These are phyloP conservation scores for Tanacetum coccineum DNA, from an alignment of 129 eudicot species.

Conservation along the genomic window DNA sequence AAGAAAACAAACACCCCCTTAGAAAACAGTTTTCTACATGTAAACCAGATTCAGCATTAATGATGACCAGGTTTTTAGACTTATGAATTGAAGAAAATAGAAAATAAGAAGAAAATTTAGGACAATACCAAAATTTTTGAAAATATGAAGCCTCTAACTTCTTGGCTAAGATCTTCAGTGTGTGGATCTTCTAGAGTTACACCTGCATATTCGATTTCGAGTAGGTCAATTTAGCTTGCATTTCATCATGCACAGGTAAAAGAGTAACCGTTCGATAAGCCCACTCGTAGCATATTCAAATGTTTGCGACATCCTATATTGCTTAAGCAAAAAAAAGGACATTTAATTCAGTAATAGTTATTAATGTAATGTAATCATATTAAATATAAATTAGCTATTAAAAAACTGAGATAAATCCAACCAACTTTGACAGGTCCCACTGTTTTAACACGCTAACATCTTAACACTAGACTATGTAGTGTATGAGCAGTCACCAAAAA, in stretches of 20 bases:
- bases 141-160: conserved; percentile 96
- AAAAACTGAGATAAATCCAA: neutral
- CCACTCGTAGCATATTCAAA: conserved; percentile 3
- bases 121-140: conserved; percentile 68
- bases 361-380: neutral
- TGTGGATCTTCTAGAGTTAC: conserved; percentile 96
- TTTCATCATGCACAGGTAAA: neutral
- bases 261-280: neutral
- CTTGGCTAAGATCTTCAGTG: conserved; percentile 97
- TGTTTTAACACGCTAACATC: neutral
- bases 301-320: neutral
- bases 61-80: neutral
- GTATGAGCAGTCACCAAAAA: neutral
- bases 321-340: neutral
- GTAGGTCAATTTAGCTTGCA: neutral
- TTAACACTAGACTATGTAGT: neutral
- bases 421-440: neutral
- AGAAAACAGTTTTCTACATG: neutral
- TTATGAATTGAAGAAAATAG: conserved; percentile 4
- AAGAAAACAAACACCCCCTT: neutral
- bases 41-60: neutral
- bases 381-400: neutral
- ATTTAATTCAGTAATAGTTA: neutral
- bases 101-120: neutral
- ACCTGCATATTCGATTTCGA: conserved; percentile 44